Conservation (phyloP, 331 rosid species). For the Prunus yedoensis region DNA sequence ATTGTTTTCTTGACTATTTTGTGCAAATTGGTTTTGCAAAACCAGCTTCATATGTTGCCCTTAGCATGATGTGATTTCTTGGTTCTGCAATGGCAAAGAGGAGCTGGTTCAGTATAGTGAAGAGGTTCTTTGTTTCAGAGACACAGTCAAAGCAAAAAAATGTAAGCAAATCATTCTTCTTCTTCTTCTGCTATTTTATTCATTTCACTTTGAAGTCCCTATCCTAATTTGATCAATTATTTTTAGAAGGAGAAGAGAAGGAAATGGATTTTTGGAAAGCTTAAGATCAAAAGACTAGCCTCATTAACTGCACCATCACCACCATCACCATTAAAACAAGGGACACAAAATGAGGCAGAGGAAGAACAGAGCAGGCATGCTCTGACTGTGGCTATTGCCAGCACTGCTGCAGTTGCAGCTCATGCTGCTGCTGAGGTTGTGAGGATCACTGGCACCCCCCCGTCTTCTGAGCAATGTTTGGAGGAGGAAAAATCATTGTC, state of each 20-base stretch:
- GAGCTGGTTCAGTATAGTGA: slow-evolving; percentile 62
- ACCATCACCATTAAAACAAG: slow-evolving; percentile 34
- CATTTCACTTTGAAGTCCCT: neutral
- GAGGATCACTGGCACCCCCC: slow-evolving; percentile 34
- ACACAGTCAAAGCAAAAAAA: slow-evolving; percentile 50
- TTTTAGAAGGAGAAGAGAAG: slow-evolving; percentile 70
- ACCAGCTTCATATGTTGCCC: slow-evolving; percentile 17
- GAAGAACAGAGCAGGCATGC: slow-evolving; percentile 61
- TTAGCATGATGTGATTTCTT: slow-evolving; percentile 18
- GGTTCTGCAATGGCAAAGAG: slow-evolving; percentile 69
- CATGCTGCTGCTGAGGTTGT: slow-evolving; percentile 56
- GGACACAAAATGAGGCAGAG: slow-evolving; percentile 39
- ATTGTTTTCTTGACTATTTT: neutral
- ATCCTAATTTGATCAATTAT: slow-evolving; percentile 5
- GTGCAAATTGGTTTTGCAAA: slow-evolving; percentile 3
- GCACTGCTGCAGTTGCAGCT: slow-evolving; percentile 59
- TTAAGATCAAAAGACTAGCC: slow-evolving; percentile 46
- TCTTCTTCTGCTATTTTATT: neutral
- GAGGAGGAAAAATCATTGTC: slow-evolving; percentile 28
- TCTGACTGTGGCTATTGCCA: slow-evolving; percentile 57
- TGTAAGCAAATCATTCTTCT: slow-evolving; percentile 36
- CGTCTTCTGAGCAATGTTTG: slow-evolving; percentile 25
- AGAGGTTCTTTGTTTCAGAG: slow-evolving; percentile 64
- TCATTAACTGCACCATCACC: slow-evolving; percentile 53
- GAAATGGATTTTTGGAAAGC: slow-evolving; percentile 63